Base-by-base conservation (phyloP, 352 stramenopile species). In the Peronospora tabacina region DNA sequence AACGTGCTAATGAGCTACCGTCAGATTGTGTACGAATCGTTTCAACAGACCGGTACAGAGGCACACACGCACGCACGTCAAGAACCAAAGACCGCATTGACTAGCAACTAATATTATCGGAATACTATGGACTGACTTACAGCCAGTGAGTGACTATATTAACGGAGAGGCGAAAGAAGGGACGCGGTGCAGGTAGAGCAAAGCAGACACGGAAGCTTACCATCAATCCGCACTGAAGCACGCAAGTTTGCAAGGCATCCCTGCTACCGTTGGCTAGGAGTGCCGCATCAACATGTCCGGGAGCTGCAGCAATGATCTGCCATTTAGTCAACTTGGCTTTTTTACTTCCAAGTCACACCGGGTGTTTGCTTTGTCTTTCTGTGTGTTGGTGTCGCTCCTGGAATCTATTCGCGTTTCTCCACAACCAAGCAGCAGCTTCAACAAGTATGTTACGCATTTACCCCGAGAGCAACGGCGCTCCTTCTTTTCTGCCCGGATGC, bases 401-500 rank as follows among this genome's bases (percentile, higher is more conserved):
- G 16, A 30, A 16, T 54, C 29, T 55, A 24, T 60, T 44, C 47
- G 36, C 43, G 41, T 56, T 43, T 54, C 49, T 50, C n/a, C 35
- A 17, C 29, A 51, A 55, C 48, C 39, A 63, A 53, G 51, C 44
- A 37, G 45, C 19, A 16, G 34, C 47, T 66, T 49, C n/a, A 24
- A 38, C 40, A 30, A 53, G 29, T 61, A 52, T 55, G 44, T 61
- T 76, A 92, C 43, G 82, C 82, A 63, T 92, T 92, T 43, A 92
- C 82, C 37, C 79, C 82, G 7, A 92, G 65, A 33, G 82, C 79
- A 29, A 89, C 76, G 13, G 77, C 81, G 46, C 75, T 85, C 53
- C 79, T 78, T 37, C 79, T 72, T 63, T 92, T 92, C 52, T 87
- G 79, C 5, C 77, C 75, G 0, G 81, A 85, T 36, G 74, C 68